A percentile compares a stretch with the other conserved stretches of the same genome.
Conservation (phyloP, 2,329 filamentous ascomycete species). For the Paecilomyces sp. region DNA sequence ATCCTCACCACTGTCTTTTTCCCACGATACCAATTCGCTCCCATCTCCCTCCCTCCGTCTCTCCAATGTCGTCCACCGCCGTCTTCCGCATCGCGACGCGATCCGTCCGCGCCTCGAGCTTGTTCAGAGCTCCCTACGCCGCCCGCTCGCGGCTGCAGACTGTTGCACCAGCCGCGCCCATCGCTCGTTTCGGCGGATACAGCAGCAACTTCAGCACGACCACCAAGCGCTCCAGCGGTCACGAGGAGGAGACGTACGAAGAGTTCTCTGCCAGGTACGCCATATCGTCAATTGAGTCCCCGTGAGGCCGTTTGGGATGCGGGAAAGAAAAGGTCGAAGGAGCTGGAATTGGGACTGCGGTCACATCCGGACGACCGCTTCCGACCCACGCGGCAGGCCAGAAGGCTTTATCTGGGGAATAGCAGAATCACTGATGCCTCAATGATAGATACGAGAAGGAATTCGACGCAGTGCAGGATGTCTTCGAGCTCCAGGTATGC, state of each 20-base stretch:
- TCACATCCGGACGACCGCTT: not conserved
- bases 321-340: not conserved
- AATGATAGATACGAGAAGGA: conserved; percentile 91
- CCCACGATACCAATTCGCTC: conserved; percentile 4
- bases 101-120: conserved; percentile 49
- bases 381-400: not conserved
- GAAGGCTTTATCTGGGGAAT: conserved; percentile 11
- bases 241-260: conserved; percentile 96
- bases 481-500: conserved; percentile 97
- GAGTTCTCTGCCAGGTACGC: conserved; percentile 94
- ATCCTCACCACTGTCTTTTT: conserved; percentile 8
- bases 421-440: conserved; percentile 29
- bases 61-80: conserved; percentile 58
- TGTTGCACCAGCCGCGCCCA: conserved; percentile 47
- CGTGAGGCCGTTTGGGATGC: not conserved
- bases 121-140: conserved; percentile 59
- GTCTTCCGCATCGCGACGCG: conserved; percentile 67
- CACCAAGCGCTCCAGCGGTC: conserved; percentile 52
- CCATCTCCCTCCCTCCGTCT: conserved; percentile 8
- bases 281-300: conserved; percentile 12
- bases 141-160: conserved; percentile 52
- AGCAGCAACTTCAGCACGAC: conserved; percentile 57
- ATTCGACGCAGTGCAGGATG: conserved; percentile 94
- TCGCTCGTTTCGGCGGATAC: conserved; percentile 42
- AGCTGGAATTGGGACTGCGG: not conserved